These are phyloP conservation scores for Chalciporus chontae DNA, from an alignment of 768 basidiomycete genomes.

Conservation along the genomic window DNA sequence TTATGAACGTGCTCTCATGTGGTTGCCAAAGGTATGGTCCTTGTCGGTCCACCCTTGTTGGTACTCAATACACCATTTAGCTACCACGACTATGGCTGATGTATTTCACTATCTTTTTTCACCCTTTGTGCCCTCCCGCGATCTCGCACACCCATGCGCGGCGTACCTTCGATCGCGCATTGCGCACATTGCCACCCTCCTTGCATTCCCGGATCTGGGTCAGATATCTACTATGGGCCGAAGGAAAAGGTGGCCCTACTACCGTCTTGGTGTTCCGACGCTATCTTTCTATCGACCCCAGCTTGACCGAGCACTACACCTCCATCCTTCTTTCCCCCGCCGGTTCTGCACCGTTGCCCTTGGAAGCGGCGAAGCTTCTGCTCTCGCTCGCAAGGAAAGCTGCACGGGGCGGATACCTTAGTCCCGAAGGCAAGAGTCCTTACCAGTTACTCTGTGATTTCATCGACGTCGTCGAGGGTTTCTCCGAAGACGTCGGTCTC, in stretches of 20 bases:
- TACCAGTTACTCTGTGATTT: constrained; percentile 93
- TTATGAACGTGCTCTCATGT: constrained; percentile 92
- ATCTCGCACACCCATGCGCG: constrained; percentile 90
- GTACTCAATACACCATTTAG: constrained; percentile 36
- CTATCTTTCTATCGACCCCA: constrained; percentile 80
- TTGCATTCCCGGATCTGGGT: constrained; percentile 91
- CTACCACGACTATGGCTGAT: constrained; percentile 92
- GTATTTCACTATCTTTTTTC: constrained; percentile 87
- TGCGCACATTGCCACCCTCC: constrained; percentile 91
- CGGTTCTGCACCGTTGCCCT: constrained; percentile 67
- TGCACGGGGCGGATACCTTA: constrained; percentile 74
- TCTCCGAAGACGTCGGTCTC: constrained; percentile 90
- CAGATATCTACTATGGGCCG: constrained; percentile 90
- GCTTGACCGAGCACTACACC: constrained; percentile 75
- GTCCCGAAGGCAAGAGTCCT: constrained; percentile 91
- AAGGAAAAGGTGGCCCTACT: constrained; percentile 73
- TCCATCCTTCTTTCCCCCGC: constrained; percentile 57
- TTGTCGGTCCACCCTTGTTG: constrained; percentile 3
- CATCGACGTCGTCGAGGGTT: constrained; percentile 86
- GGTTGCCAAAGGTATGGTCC: constrained; percentile 76
- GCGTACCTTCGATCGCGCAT: constrained; percentile 88
- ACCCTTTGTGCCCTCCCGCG: constrained; percentile 81
- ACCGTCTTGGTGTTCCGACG: constrained; percentile 83
- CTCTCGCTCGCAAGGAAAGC: constrained; percentile 83
- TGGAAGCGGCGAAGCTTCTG: constrained; percentile 91